Percentiles rank a stretch among this genome's conserved stretches.
Conservation (phyloP, 352 stramenopile species). For the Globisporangium middletonii region DNA sequence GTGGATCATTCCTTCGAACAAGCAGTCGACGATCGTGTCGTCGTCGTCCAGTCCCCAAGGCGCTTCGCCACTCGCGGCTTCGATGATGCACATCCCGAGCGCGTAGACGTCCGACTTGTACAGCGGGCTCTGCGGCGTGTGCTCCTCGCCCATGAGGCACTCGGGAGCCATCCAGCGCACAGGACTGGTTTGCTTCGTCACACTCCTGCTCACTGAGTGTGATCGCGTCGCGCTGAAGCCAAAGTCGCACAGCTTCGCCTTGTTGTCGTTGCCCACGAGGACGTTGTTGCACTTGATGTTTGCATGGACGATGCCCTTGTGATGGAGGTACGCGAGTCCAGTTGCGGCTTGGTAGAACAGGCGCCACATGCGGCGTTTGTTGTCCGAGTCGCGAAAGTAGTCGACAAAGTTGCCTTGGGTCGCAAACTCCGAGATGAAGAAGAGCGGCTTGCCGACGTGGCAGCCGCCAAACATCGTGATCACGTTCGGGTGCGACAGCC, state of each 20-base stretch:
- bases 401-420: conserved; percentile 31
- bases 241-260: conserved; percentile 22
- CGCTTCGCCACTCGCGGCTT: conserved; percentile 26
- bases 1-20: conserved; percentile 9
- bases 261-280: conserved; percentile 49
- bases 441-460: conserved; percentile 16
- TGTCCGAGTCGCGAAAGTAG: conserved; percentile 21
- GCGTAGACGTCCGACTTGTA: conserved; percentile 35
- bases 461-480: conserved; percentile 13
- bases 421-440: conserved; percentile 34
- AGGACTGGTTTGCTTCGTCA: too few species aligned
- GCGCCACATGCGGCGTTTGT: conserved; percentile 16
- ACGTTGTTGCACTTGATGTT: conserved; percentile 14
- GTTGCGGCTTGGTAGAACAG: conserved; percentile 46
- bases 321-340: conserved; percentile 19
- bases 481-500: too few species aligned
- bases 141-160: conserved; percentile 19
- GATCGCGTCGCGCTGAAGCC: conserved; percentile 3
- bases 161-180: conserved; percentile 18
- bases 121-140: conserved; percentile 12
- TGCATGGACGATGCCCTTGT: background rate
- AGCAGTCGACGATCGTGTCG: conserved; percentile 22
- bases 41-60: conserved; percentile 26
- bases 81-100: conserved; percentile 40
- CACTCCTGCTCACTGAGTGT: too few species aligned